Base-by-base conservation (phyloP, 331 rosid genomes). In the Quercus lobata region DNA sequence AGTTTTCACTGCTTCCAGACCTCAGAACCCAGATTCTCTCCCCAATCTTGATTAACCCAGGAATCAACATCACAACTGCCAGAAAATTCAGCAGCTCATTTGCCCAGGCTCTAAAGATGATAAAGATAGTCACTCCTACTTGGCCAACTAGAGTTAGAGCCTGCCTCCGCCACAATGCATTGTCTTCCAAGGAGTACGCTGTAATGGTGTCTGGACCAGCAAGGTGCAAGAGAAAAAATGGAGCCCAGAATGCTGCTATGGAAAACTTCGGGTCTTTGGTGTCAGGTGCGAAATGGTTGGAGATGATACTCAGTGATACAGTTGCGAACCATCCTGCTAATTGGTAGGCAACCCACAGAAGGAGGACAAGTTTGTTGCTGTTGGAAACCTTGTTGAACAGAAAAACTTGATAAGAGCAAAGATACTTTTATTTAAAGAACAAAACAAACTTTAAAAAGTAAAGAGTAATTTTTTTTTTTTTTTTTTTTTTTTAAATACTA, bases 161-260 rank as follows among this genome's bases (percentile, higher is more conserved):
- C 37, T 81, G 88, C 7, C 91, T 53, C 0, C 25, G 70, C 91
- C 91, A 89, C 0, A 89, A 41, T 14, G 85, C 87, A 15, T 87
- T 89, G 56, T 89, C 93, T 32, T 87, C 84, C 1, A 83, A 34
- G 37, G 37, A 34, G 37, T 34, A 34, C 37, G 37, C 37, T 34
- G 37, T 34, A 34, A 34, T 34, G 37, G 37, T 34, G 37, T 34
- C 37, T 34, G 37, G 37, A 34, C 37, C 37, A 34, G 37, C 37
- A 34, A 34, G 37, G 37, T 34, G 37, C 37, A 34, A 34, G 37
- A 34, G 37, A 34, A 34, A 34, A 34, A 34, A 34, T 34, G 37
- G 37, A 34, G 37, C 37, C 37, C 37, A 34, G 37, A 34, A 34
- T 34, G 37, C 37, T 7, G 35, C 44, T 2, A 77, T 62, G 1